phyloP scores from a whole-genome alignment of 164 flowering plant genomes.

The Nymphaea colorata region DNA sequence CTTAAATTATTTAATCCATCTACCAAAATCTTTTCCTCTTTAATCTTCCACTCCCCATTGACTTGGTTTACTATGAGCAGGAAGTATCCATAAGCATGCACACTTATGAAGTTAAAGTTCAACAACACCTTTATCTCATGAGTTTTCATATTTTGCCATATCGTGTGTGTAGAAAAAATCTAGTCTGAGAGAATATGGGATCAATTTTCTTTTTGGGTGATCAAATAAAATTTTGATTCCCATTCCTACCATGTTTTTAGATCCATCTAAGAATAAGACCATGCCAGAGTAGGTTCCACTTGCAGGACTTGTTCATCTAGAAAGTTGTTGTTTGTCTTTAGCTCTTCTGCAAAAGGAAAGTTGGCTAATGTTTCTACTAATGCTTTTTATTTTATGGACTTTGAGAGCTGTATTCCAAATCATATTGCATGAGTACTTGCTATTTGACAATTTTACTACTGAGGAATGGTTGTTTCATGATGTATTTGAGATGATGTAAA shows the following conservation, averaged over 20 bases:
- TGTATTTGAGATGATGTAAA: no score
- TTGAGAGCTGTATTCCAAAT: neutral
- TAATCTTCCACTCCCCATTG: neutral
- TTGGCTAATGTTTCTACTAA: neutral
- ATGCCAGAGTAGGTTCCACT: neutral
- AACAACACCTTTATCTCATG: neutral
- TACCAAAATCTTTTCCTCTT: neutral
- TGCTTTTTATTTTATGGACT: neutral
- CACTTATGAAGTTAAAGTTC: neutral
- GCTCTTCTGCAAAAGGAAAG: neutral
- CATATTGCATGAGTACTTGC: neutral
- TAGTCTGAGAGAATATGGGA: neutral
- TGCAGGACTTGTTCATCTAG: neutral
- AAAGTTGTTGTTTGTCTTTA: neutral
- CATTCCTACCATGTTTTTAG: neutral
- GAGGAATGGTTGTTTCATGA: no score
- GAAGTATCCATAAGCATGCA: neutral
- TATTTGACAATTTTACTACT: neutral
- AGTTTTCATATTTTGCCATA: constrained; percentile 1
- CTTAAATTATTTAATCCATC: no score
- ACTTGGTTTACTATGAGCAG: neutral
- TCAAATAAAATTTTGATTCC: neutral
- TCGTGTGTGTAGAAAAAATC: neutral
- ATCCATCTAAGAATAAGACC: neutral
- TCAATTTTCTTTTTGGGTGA: neutral